Percentiles rank a stretch among this genome's conserved stretches.
Conservation (phyloP, 371 early-diverging fungal species). For the Mucor mucedo region DNA sequence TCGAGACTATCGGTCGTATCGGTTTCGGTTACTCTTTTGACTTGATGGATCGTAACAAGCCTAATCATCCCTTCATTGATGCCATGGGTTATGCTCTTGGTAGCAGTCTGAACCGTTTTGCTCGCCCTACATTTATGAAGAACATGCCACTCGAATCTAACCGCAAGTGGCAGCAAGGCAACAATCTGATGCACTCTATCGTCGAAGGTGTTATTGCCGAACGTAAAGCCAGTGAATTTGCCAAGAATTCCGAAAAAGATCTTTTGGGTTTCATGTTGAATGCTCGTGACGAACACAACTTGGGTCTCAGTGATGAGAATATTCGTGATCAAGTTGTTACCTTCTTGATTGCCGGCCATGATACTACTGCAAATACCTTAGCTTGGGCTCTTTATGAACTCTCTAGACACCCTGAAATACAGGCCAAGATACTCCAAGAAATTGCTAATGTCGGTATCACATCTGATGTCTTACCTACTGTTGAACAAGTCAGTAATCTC, state of each 20-base stretch:
- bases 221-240: slow-evolving; percentile 40
- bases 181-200: slow-evolving; percentile 46
- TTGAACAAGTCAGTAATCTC: slow-evolving; percentile 49
- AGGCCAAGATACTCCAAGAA: slow-evolving; percentile 55
- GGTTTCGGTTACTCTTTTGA: slow-evolving; percentile 67
- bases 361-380: slow-evolving; percentile 56
- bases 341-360: slow-evolving; percentile 63
- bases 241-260: slow-evolving; percentile 49
- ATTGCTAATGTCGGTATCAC: slow-evolving; percentile 53
- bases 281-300: slow-evolving; percentile 49
- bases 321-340: slow-evolving; percentile 67
- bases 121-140: slow-evolving; percentile 48
- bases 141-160: slow-evolving; percentile 49
- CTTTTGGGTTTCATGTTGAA: slow-evolving; percentile 65
- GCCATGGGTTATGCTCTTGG: slow-evolving; percentile 53
- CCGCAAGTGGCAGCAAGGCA: slow-evolving; percentile 36
- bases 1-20: slow-evolving; percentile 56
- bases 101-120: slow-evolving; percentile 27
- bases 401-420: slow-evolving; percentile 47
- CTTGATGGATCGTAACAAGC: slow-evolving; percentile 44
- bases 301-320: slow-evolving; percentile 50
- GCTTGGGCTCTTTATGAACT: slow-evolving; percentile 57
- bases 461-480: slow-evolving; percentile 42
- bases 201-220: slow-evolving; percentile 47
- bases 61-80: slow-evolving; percentile 51